Percentiles rank a stretch among this genome's conserved stretches.
phyloP scores from a whole-genome alignment of 345 rosid genomes.

The Clarkia xantiana region DNA sequence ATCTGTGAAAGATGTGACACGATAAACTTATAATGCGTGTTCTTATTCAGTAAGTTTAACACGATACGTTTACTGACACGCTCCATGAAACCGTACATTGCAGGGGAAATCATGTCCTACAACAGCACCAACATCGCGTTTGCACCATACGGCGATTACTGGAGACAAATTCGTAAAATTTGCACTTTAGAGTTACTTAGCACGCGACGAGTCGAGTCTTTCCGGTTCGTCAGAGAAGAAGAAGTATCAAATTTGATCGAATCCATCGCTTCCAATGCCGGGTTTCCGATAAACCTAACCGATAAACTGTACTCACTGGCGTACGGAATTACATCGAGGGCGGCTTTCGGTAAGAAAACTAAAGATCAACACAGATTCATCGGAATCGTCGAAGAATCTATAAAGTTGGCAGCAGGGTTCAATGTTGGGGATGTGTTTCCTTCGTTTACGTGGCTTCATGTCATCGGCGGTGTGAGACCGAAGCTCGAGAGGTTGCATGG shows the following conservation, averaged over 20 bases:
- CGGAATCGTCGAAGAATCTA: background rate
- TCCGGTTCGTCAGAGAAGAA: slow-evolving; percentile 13
- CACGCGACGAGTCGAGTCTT: slow-evolving; percentile 9
- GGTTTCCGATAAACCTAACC: slow-evolving; percentile 7
- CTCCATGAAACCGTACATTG: too few species aligned
- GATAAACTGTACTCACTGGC: background rate
- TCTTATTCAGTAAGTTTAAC: too few species aligned
- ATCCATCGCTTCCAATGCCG: too few species aligned
- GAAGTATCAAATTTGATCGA: slow-evolving; percentile 6
- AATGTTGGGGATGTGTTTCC: too few species aligned
- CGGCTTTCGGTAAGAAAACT: slow-evolving; percentile 14
- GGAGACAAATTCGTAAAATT: slow-evolving; percentile 16
- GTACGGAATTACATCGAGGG: slow-evolving; percentile 1
- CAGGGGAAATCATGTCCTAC: background rate
- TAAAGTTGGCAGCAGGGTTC: slow-evolving; percentile 4
- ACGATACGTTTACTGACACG: too few species aligned
- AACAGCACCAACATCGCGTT: slow-evolving; percentile 6
- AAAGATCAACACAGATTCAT: slow-evolving; percentile 12
- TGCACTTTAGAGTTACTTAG: slow-evolving; percentile 8
- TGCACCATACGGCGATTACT: slow-evolving; percentile 12
- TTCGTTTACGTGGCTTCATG: too few species aligned
- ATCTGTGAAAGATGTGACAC: too few species aligned
- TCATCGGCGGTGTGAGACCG: too few species aligned
- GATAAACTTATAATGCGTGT: too few species aligned
- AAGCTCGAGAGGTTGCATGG: too few species aligned